Conservation (phyloP, 2,329 filamentous ascomycete genomes). For the Scortechinia acanthostroma region DNA sequence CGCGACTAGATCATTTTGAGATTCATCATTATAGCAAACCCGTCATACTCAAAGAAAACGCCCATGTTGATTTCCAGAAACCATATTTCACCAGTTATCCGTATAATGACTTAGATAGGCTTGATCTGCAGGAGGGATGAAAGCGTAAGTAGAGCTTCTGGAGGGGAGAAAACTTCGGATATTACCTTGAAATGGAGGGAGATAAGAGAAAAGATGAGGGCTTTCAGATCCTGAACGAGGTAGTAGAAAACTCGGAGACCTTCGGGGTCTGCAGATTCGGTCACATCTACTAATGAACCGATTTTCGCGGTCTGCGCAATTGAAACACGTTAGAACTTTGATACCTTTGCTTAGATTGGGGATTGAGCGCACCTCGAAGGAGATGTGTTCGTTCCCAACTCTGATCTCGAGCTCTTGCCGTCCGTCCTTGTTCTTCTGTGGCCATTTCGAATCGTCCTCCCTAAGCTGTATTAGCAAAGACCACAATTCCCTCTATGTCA, state of each 20-base stretch:
- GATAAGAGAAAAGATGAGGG: constrained; percentile 91
- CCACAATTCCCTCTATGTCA: neutral
- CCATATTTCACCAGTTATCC: too few species aligned
- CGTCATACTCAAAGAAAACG: too few species aligned
- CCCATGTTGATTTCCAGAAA: too few species aligned
- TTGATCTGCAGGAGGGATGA: constrained; percentile 53
- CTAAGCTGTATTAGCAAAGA: constrained; percentile 41
- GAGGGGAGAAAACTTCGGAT: neutral
- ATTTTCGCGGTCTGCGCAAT: constrained; percentile 84
- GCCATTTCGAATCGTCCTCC: constrained; percentile 98
- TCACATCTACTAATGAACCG: constrained; percentile 91
- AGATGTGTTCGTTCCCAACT: constrained; percentile 89
- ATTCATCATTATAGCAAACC: too few species aligned
- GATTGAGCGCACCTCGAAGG: constrained; percentile 75
- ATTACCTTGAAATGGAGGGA: constrained; percentile 75
- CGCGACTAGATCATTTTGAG: too few species aligned
- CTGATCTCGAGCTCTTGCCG: constrained; percentile 93
- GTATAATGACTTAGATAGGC: constrained; percentile 55
- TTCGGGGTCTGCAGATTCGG: constrained; percentile 90
- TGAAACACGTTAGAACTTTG: neutral
- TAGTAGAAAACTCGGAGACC: constrained; percentile 97
- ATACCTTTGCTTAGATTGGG: neutral
- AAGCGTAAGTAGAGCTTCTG: neutral
- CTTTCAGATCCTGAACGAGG: constrained; percentile 93
- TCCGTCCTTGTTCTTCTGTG: constrained; percentile 98